phyloP scores from a whole-genome alignment of 2,329 filamentous ascomycete species.

The Claviceps pazoutovae region DNA sequence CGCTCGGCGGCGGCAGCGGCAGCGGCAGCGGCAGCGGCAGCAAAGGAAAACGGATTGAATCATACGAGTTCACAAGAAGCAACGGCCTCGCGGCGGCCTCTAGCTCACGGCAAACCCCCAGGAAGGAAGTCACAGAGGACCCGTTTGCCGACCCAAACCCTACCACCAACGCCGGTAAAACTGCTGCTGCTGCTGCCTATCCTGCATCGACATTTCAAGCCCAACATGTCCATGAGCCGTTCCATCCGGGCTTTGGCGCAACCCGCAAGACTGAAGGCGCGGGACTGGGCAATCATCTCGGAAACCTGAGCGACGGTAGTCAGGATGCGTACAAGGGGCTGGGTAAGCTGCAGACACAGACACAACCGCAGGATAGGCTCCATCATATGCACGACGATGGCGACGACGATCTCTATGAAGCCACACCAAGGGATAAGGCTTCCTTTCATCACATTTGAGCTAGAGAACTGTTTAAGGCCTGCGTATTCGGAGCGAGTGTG shows the following conservation, averaged over 20 bases:
- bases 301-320: constrained; percentile 7
- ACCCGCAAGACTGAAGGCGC: constrained; percentile 1
- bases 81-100: constrained; percentile 9
- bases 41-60: constrained; percentile 22
- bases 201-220: constrained; percentile 9
- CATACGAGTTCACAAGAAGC: constrained; percentile 12
- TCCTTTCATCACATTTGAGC: constrained; percentile 21
- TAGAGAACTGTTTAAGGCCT: too few relatives aligned
- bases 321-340: constrained; percentile 5
- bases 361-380: constrained; percentile 5
- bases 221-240: constrained; percentile 22
- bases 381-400: constrained; percentile 7
- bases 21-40: constrained; percentile 5
- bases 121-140: constrained; percentile 19
- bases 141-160: constrained; percentile 20
- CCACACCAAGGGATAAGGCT: constrained; percentile 24
- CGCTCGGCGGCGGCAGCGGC: not conserved
- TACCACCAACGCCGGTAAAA: not conserved
- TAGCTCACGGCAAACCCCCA: constrained; percentile 12
- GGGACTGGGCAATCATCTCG: not conserved
- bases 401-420: constrained; percentile 27
- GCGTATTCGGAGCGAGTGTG: too few relatives aligned
- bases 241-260: constrained; percentile 22
- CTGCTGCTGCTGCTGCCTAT: constrained; percentile 8
- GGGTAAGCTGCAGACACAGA: constrained; percentile 7